A percentile compares a stretch with the other conserved stretches of the same genome.
These are phyloP conservation scores for Hyphodiscus hymeniophilus DNA, from an alignment of 495 filamentous ascomycete genomes.

Conservation along the genomic window DNA sequence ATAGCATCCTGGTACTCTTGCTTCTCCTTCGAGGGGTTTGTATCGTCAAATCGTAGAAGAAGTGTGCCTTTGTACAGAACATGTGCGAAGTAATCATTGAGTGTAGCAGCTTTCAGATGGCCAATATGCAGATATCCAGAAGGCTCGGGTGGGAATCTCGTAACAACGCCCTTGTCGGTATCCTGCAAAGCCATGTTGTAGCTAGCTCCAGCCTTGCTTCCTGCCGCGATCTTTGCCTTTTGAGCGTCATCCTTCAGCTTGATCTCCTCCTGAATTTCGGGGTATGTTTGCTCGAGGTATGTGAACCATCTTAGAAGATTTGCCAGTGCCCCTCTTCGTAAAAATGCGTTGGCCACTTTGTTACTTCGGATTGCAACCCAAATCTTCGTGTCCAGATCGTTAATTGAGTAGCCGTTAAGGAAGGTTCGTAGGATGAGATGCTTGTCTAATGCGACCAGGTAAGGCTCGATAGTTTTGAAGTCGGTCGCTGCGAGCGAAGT, in stretches of 20 bases:
- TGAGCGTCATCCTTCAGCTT: constrained; percentile 52
- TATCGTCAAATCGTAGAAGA: constrained; percentile 73
- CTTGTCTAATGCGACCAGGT: constrained; percentile 69
- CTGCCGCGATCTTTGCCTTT: constrained; percentile 62
- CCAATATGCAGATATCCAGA: constrained; percentile 83
- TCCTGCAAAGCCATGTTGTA: constrained; percentile 87
- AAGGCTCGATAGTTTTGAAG: constrained; percentile 73
- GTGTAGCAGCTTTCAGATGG: constrained; percentile 70
- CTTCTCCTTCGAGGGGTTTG: constrained; percentile 76
- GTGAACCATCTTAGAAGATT: constrained; percentile 86
- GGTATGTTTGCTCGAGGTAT: constrained; percentile 74
- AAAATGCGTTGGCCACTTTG: constrained; percentile 69
- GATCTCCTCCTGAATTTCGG: constrained; percentile 50
- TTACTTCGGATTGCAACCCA: constrained; percentile 84
- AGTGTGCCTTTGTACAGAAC: constrained; percentile 63
- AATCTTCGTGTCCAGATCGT: constrained; percentile 69
- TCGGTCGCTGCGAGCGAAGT: constrained; percentile 50
- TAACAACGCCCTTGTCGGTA: constrained; percentile 87
- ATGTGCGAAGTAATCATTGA: constrained; percentile 83
- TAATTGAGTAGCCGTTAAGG: constrained; percentile 72
- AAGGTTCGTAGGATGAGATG: constrained; percentile 82
- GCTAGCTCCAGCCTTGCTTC: constrained; percentile 74
- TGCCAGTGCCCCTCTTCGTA: constrained; percentile 67
- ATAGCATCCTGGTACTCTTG: constrained; percentile 73
- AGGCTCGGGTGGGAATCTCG: constrained; percentile 91